phyloP scores from a whole-genome alignment of 2,329 filamentous ascomycete species.

The Ceratocystis ficicola region DNA sequence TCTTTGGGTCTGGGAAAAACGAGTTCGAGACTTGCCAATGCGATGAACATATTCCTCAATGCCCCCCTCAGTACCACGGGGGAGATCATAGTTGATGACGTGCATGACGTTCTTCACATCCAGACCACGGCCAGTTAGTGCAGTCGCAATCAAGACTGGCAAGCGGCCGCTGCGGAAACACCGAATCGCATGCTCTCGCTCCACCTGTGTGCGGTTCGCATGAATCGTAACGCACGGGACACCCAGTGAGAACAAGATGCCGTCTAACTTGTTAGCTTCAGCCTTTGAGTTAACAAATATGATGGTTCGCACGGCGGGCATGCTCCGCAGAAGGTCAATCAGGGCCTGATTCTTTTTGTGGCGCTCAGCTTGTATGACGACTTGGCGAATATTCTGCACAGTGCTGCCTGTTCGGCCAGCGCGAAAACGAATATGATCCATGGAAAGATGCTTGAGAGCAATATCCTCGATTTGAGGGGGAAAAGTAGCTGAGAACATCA shows the following conservation, averaged over 20 bases:
- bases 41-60: conserved; percentile 91
- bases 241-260: conserved; percentile 67
- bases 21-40: conserved; percentile 52
- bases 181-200: conserved; percentile 85
- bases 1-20: too few relatives aligned
- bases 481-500: conserved; percentile 94
- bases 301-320: conserved; percentile 64
- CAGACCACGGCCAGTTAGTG: conserved; percentile 75
- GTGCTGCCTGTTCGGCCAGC: conserved; percentile 79
- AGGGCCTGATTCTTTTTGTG: conserved; percentile 57
- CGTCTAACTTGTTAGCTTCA: conserved; percentile 71
- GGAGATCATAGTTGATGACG: conserved; percentile 88
- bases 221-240: conserved; percentile 85
- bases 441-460: conserved; percentile 61
- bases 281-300: conserved; percentile 80
- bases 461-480: conserved; percentile 65
- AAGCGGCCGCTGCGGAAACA: conserved; percentile 62
- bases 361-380: conserved; percentile 55
- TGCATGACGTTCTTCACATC: conserved; percentile 80
- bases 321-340: conserved; percentile 57
- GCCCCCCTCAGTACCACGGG: conserved; percentile 61
- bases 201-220: conserved; percentile 69
- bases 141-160: conserved; percentile 77
- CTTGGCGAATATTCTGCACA: conserved; percentile 71
- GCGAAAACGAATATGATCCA: conserved; percentile 64